Percentiles rank a stretch among this genome's conserved stretches.
Evolutionary conservation across 352 stramenopile species (phyloP).

Genomic region (Phytophthora colocasiae): DNA sequence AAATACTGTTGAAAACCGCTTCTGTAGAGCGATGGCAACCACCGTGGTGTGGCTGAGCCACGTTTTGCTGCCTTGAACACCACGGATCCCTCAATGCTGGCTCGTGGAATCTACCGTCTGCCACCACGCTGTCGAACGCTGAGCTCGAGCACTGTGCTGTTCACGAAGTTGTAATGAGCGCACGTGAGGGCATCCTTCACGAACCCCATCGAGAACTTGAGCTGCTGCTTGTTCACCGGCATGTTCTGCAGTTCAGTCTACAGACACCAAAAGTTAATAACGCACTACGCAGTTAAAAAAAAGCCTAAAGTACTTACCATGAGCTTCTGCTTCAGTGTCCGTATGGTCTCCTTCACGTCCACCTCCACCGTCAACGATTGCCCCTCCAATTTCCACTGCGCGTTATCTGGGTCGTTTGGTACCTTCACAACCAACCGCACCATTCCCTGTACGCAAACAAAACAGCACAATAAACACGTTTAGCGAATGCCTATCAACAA

Average conservation of each 20-base stretch:
- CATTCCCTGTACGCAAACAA: conserved; percentile 48
- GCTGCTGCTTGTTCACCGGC: conserved; percentile 96
- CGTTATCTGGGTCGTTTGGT: conserved; percentile 89
- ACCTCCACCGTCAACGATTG: conserved; percentile 92
- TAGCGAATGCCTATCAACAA: conserved; percentile 4
- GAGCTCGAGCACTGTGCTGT: conserved; percentile 72
- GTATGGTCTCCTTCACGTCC: conserved; percentile 91
- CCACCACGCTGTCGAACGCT: conserved; percentile 85
- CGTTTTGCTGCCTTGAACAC: neutral
- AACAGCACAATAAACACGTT: conserved; percentile 1
- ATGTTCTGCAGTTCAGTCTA: conserved; percentile 88
- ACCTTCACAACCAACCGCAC: conserved; percentile 81
- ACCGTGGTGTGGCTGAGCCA: neutral
- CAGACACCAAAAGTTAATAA: conserved; percentile 3
- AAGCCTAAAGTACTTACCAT: conserved; percentile 42
- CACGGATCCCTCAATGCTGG: neutral
- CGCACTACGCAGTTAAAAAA: neutral
- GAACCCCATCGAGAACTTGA: conserved; percentile 93
- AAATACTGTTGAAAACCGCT: neutral
- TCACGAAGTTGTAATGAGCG: conserved; percentile 90
- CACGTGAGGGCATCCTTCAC: conserved; percentile 90
- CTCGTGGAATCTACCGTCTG: conserved; percentile 46
- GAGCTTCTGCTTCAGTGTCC: conserved; percentile 93
- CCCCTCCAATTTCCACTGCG: conserved; percentile 94
- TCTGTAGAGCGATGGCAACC: conserved; percentile 14